These are phyloP conservation scores for Malus orientalis DNA, from an alignment of 306 rosid species.

Conservation along the genomic window DNA sequence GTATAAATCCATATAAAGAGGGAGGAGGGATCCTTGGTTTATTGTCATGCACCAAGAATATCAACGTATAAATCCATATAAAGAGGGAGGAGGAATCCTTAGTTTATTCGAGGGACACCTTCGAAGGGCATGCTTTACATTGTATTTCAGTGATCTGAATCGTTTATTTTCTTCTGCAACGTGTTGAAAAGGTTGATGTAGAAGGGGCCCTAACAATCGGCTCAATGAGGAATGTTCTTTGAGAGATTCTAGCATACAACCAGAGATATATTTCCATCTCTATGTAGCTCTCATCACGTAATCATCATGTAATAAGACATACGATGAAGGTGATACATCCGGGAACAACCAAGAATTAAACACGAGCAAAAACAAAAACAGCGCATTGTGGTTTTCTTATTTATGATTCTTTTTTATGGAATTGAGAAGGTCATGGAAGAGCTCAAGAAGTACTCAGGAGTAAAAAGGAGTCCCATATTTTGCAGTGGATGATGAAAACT, in stretches of 20 bases:
- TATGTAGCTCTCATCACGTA: background rate
- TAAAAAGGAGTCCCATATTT: slow-evolving; percentile 63
- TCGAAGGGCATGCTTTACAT: background rate
- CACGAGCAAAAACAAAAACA: background rate
- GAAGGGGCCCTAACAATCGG: slow-evolving; percentile 65
- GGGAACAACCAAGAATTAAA: too few relatives aligned
- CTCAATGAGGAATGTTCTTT: slow-evolving; percentile 48
- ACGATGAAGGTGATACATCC: too few relatives aligned
- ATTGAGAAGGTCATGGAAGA: slow-evolving; percentile 60
- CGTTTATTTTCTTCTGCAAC: slow-evolving; percentile 48
- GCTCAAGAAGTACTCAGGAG: slow-evolving; percentile 40
- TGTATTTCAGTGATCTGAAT: too few relatives aligned
- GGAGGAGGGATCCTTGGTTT: too few relatives aligned
- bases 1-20: too few relatives aligned
- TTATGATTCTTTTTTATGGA: background rate
- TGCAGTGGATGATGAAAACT: slow-evolving; percentile 40
- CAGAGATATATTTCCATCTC: background rate
- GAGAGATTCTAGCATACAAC: too few relatives aligned
- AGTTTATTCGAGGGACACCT: background rate
- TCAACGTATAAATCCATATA: too few relatives aligned
- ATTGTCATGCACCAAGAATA: background rate
- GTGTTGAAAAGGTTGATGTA: slow-evolving; percentile 61
- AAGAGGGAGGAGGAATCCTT: too few relatives aligned
- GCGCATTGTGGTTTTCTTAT: too few relatives aligned
- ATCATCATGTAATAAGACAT: too few relatives aligned